Evolutionary conservation across 768 basidiomycete species (phyloP).

Genomic region (Lactifluus pinguis): DNA sequence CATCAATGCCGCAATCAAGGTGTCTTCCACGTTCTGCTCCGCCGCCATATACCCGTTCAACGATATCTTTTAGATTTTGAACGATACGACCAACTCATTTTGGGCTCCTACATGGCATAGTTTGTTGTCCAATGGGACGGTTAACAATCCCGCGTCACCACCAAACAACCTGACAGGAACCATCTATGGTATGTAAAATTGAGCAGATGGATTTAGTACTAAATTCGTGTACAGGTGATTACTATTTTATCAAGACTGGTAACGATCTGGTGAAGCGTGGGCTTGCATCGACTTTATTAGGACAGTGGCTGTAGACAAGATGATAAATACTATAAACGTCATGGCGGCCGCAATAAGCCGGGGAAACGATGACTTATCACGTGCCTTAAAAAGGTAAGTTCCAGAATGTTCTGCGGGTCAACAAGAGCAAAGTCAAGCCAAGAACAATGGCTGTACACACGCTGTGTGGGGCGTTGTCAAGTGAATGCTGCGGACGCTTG

Average conservation of each 20-base stretch:
- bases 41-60: neutral
- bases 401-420: slow-evolving; percentile 8
- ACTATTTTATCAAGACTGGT: slow-evolving; percentile 50
- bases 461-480: neutral
- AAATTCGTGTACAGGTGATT: slow-evolving; percentile 39
- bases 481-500: neutral
- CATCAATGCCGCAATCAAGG: slow-evolving; percentile 41
- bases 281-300: slow-evolving; percentile 31
- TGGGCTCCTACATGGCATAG: slow-evolving; percentile 58
- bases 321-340: neutral
- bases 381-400: neutral
- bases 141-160: slow-evolving; percentile 39
- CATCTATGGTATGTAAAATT: slow-evolving; percentile 37
- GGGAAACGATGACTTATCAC: neutral
- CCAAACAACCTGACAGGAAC: slow-evolving; percentile 53
- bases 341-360: no score
- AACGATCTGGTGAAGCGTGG: slow-evolving; percentile 40
- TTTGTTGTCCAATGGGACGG: slow-evolving; percentile 56
- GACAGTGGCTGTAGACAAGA: neutral
- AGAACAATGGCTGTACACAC: neutral
- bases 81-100: slow-evolving; percentile 8
- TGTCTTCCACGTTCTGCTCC: slow-evolving; percentile 20
- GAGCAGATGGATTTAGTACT: neutral
- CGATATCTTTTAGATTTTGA: slow-evolving; percentile 1
- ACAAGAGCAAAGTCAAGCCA: neutral